Evolutionary conservation across 1,139 yeast genomes (phyloP).

Genomic region (Debaryomyces fabryi): DNA sequence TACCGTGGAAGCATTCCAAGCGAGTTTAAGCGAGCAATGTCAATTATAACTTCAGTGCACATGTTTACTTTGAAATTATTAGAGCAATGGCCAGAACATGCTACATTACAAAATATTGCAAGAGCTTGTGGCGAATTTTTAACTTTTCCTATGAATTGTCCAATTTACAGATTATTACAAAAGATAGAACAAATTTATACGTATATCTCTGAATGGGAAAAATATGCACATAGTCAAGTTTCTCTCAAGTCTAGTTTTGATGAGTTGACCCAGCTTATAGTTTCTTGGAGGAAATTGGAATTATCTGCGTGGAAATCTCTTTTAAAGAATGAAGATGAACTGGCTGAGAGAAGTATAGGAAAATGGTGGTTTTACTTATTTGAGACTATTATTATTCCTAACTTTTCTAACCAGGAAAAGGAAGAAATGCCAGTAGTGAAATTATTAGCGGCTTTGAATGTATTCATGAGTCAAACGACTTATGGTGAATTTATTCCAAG

Average conservation of each 20-base stretch:
- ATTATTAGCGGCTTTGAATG: slow-evolving; percentile 69
- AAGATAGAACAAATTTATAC: slow-evolving; percentile 88
- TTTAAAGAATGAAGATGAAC: slow-evolving; percentile 65
- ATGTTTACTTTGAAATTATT: slow-evolving; percentile 52
- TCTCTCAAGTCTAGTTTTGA: slow-evolving; percentile 60
- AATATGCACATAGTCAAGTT: slow-evolving; percentile 81
- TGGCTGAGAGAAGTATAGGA: slow-evolving; percentile 56
- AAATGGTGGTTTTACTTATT: slow-evolving; percentile 92
- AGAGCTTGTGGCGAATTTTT: slow-evolving; percentile 72
- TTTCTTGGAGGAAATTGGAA: slow-evolving; percentile 89
- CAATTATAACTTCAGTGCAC: slow-evolving; percentile 51
- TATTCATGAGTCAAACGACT: slow-evolving; percentile 75
- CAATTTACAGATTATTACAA: slow-evolving; percentile 76
- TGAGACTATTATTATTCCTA: slow-evolving; percentile 67
- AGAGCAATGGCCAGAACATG: slow-evolving; percentile 93
- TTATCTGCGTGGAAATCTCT: slow-evolving; percentile 82
- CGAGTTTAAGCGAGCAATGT: slow-evolving; percentile 65
- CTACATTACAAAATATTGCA: slow-evolving; percentile 71
- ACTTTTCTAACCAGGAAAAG: slow-evolving; percentile 32
- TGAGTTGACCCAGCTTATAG: slow-evolving; percentile 66
- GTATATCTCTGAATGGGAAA: slow-evolving; percentile 88
- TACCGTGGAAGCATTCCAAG: slow-evolving; percentile 65
- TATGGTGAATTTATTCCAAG: slow-evolving; percentile 72
- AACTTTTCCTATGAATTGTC: slow-evolving; percentile 61
- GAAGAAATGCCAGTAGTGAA: slow-evolving; percentile 33